Evolutionary conservation across 2,329 filamentous ascomycete species (phyloP), one percentile per base, ranked within the genome.

Genomic region (Alternaria sp.): DNA sequence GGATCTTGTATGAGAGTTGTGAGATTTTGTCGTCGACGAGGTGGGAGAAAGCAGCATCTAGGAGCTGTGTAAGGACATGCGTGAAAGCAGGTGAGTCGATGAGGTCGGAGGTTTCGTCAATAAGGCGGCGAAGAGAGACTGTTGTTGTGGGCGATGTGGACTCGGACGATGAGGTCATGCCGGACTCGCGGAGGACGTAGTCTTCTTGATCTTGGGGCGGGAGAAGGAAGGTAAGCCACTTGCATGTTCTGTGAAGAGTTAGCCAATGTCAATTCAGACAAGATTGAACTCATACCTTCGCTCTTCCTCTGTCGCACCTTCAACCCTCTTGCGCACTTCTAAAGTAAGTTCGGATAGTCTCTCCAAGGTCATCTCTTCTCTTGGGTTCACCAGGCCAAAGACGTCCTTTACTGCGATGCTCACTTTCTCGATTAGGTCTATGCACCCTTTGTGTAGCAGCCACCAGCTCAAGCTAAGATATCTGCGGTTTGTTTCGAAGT

Each of bases 391-490:
- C 61, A 87, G 84, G n/a, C 92, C 92, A 77, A 97, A 98, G 24
- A 94, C 90, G 52, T 96, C 90, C 68, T 90, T 89, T 24, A 99
- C 95, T 4, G 93, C 93, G n/a, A 83, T 81, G 73, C 93, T 88
- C 46, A 99, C 93, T 63, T 89, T 90, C 56, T 87, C 83, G 84
- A 93, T 90, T 56, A 98, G 81, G 57, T 93, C 87, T 65, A 88
- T 87, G 88, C 93, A 98, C 41, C 95, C 95, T 65, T 88, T 87
- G 79, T 99, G 94, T 46, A 99, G 83, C 45, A 99, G 81, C 93
- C 94, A 99, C 95, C 95, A 99, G 79, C 92, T 97, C 77, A 98
- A 96, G 39, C 93, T 96, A 48, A 99, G 83, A 74, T 98, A 99
- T 72, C 91, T 91, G 68, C 93, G 86, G 78, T 99, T 99, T 33